Evolutionary conservation across 208 protist species (phyloP), one percentile per base, ranked within the genome.

Genomic region (Crithidia expoeki): DNA sequence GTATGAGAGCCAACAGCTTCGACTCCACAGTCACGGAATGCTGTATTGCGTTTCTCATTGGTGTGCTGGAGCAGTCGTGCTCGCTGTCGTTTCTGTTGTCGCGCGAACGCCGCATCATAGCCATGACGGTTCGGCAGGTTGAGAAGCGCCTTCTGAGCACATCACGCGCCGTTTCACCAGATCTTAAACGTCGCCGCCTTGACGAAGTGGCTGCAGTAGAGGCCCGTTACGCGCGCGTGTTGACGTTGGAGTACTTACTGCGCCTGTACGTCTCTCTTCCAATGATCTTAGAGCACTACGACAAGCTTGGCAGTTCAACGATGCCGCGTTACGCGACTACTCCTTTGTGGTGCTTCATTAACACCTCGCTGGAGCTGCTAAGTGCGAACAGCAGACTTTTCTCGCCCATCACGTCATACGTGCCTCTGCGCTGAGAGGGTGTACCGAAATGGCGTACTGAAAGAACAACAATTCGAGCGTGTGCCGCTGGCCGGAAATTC

Each of bases 231-330:
- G 77, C 79, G 23, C 79, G 74, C 1, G 86, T 94, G 19, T 56
- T 96, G 44, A 80, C 88, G 19, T 53, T 93, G 12, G 88, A 96
- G 75, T 96, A 96, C 36, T 73, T 96, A 10, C 75, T 96, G 46
- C 79, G 90, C 9, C 79, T 94, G 14, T 92, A 89, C 57, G 58
- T 94, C 23, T 83, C 88, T 12, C 65, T 96, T 17, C 90, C 90
- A 19, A 79, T 76, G 33, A 82, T 96, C 33, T 50, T 96, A 1
- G 82, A 81, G 25, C 90, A 96, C 68, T 96, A 96, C 73, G 80
- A 94, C 77, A 90, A 86, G 32, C 74, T 96, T 2, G 80, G 88
- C 27, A 88, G 80, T n/a, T 72, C 65, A 23, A 28, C 63, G 5
- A 88, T 94, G 71, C 90, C 90, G 0, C 19, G 56, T 17, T 84